A percentile compares a stretch with the other conserved stretches of the same genome.
These are phyloP conservation scores for Termitomyces sp. DNA, from an alignment of 768 basidiomycete species.

Conservation along the genomic window DNA sequence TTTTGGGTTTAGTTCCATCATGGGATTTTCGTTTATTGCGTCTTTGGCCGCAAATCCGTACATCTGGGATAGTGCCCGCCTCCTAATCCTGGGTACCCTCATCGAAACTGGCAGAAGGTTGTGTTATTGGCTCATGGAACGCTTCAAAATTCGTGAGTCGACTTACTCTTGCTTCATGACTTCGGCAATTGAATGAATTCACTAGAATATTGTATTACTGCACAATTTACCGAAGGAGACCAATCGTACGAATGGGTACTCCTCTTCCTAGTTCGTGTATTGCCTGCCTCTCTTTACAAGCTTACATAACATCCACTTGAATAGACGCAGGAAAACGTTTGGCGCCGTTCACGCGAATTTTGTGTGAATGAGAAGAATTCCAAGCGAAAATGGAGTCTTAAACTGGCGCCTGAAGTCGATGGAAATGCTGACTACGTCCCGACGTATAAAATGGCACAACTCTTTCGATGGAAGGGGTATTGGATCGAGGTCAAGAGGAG, in stretches of 20 bases:
- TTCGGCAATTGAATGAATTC: not conserved
- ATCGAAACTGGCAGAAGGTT: constrained; percentile 36
- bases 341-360: constrained; percentile 38
- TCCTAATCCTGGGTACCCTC: constrained; percentile 30
- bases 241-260: constrained; percentile 47
- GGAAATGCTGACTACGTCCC: constrained; percentile 37
- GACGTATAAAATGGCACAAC: constrained; percentile 30
- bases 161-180: not conserved
- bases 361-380: constrained; percentile 34
- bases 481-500: constrained; percentile 32
- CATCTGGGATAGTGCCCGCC: constrained; percentile 21
- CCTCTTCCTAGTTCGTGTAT: constrained; percentile 31
- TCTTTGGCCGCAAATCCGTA: constrained; percentile 21
- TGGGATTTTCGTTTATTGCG: constrained; percentile 32
- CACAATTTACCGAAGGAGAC: constrained; percentile 41
- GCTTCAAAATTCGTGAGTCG: constrained; percentile 34
- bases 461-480: constrained; percentile 37
- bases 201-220: constrained; percentile 39
- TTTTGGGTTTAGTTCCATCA: constrained; percentile 20
- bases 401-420: constrained; percentile 16
- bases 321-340: constrained; percentile 39
- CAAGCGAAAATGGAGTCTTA: constrained; percentile 32
- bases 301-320: not conserved
- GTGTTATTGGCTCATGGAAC: constrained; percentile 31
- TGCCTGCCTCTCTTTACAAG: not conserved